Conservation (phyloP, 2,329 filamentous ascomycete genomes). For the Verticillium klebahnii region DNA sequence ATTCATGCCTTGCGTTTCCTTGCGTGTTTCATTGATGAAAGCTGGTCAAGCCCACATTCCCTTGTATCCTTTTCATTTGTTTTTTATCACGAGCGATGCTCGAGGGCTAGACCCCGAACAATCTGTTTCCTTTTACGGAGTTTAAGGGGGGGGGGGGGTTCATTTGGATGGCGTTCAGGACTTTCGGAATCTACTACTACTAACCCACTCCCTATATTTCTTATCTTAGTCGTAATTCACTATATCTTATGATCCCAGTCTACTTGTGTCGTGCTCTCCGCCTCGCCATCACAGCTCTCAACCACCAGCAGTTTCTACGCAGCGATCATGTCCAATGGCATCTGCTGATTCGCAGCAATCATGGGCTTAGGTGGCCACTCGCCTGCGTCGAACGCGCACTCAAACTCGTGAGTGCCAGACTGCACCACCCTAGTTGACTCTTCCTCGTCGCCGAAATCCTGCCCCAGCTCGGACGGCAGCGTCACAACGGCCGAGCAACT, state of each 20-base stretch:
- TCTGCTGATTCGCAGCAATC: slow-evolving; percentile 4
- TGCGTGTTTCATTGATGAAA: not conserved
- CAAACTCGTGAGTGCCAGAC: not conserved
- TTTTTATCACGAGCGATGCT: not conserved
- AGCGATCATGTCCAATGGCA: slow-evolving; percentile 1
- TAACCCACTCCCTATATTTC: not conserved
- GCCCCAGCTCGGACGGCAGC: not conserved
- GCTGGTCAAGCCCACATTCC: not conserved
- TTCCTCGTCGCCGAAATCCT: not conserved
- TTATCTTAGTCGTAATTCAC: not conserved
- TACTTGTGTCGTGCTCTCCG: no score
- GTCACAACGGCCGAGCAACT: not conserved
- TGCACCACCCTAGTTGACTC: not conserved
- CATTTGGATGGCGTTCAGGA: not conserved
- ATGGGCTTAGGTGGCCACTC: not conserved
- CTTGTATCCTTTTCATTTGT: not conserved
- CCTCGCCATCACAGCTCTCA: no score
- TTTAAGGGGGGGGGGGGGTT: not conserved
- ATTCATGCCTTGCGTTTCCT: not conserved
- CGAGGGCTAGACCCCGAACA: not conserved
- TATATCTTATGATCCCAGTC: not conserved
- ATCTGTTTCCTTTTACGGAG: not conserved
- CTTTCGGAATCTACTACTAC: not conserved
- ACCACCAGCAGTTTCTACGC: not conserved
- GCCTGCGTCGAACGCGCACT: not conserved